Conservation (phyloP, 2,329 filamentous ascomycete genomes). For the Grosmannia penicillata region DNA sequence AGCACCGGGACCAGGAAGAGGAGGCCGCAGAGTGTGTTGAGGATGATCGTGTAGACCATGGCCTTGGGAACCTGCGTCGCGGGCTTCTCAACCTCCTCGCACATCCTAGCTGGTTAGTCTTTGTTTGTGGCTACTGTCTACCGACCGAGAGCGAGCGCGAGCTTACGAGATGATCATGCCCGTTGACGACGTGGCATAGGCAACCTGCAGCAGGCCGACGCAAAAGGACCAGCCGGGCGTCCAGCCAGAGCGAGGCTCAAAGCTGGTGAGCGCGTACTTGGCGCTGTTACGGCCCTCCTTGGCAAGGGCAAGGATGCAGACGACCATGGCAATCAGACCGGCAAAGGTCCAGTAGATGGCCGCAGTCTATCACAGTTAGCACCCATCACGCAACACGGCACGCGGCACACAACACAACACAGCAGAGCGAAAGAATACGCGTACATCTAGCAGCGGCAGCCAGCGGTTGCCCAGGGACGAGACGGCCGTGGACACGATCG, state of each 20-base stretch:
- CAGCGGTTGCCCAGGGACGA: neutral
- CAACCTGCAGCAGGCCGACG: conserved; percentile 57
- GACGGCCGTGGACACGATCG: neutral
- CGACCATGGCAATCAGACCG: conserved; percentile 49
- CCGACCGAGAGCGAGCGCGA: neutral
- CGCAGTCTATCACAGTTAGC: conserved; percentile 36
- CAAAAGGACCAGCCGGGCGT: conserved; percentile 56
- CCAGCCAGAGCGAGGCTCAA: conserved; percentile 57
- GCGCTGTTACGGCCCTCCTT: conserved; percentile 51
- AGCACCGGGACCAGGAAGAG: conserved; percentile 54
- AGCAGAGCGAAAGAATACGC: neutral
- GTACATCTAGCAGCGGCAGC: neutral
- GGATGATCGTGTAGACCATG: conserved; percentile 51
- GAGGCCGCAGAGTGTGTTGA: conserved; percentile 53
- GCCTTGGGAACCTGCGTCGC: conserved; percentile 56
- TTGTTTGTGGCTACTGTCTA: too few relatives aligned
- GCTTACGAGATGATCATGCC: conserved; percentile 67
- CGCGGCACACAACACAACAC: neutral
- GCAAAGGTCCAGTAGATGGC: conserved; percentile 64
- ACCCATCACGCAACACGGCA: neutral
- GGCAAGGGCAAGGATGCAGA: conserved; percentile 49
- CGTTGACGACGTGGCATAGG: conserved; percentile 60
- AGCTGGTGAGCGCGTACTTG: conserved; percentile 50
- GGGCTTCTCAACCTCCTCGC: conserved; percentile 43
- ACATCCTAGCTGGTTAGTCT: too few relatives aligned